Evolutionary conservation across 176 grass and related monocot genomes (phyloP), one percentile per base, ranked within the genome.

Genomic region (Aegilops umbellulata): DNA sequence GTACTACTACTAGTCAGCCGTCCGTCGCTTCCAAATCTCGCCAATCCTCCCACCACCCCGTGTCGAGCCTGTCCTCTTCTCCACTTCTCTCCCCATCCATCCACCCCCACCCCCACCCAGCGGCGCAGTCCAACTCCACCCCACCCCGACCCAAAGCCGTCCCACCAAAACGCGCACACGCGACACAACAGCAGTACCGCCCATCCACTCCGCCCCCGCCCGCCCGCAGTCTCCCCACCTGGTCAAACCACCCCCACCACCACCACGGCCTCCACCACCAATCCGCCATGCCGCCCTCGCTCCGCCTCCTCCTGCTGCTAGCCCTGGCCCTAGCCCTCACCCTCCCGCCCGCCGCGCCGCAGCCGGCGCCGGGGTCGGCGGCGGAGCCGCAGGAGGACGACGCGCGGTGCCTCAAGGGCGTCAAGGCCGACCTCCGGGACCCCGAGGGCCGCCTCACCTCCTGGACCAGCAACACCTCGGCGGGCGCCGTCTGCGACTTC

Each of bases 321-420:
- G 8, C 36, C 8, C 39, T 42, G 41, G 60, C 44, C 32, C 63
- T 64, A 8, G 58, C 41, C 60, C 73, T 65, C 72, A 14, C 36
- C 38, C 44, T 65, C 58, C 36, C 69, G 23, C 76, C 61, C 17
- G 83, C 80, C 12, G 67, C 80, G 39, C 80, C 78, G 69, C 88
- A 65, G 81, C 78, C 70, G 78, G 61, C 20, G 23, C 30, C 68
- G 39, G 83, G 39, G 2, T 49, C 71, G 14, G 23, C 77, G 29
- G n/a, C 42, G 87, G 19, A 8, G 65, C 70, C 82, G 34, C 60
- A 63, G 76, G 92, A 98, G 87, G 93, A 95, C 88, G 96, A 94
- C 82, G 41, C 72, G 13, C 62, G 31, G 22, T 98, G 96, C 84
- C 96, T 98, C 24, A 8, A 22, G 2, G 96, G 84, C 60, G 77